These are phyloP conservation scores for Fomitopsis schrenkii DNA, from an alignment of 1,284 basidiomycete species.

Conservation along the genomic window DNA sequence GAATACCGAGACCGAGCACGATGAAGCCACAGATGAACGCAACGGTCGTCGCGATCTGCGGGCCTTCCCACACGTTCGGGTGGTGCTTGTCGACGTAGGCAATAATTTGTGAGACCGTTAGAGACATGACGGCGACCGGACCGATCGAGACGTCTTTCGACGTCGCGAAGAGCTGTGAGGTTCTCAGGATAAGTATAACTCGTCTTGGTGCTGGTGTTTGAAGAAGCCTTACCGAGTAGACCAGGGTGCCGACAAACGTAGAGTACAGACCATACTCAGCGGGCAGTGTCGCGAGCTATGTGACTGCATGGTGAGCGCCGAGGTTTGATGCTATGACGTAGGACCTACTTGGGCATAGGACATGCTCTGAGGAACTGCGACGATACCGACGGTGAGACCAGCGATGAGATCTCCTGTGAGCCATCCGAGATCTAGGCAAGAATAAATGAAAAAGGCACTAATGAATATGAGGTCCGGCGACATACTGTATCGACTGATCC, in stretches of 20 bases:
- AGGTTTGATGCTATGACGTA: neutral
- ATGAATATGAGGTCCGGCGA: conserved; percentile 18
- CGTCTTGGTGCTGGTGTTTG: neutral
- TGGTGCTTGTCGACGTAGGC: conserved; percentile 51
- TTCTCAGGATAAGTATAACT: conserved; percentile 12
- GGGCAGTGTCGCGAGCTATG: conserved; percentile 80
- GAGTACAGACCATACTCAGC: conserved; percentile 94
- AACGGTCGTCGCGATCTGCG: conserved; percentile 82
- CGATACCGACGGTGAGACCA: conserved; percentile 88
- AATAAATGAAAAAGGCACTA: conserved; percentile 9
- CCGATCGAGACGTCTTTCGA: conserved; percentile 96
- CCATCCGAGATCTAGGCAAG: conserved; percentile 60
- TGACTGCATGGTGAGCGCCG: conserved; percentile 1
- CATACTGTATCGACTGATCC: conserved; percentile 84
- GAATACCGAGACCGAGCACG: conserved; percentile 88
- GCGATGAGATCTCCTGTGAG: conserved; percentile 81
- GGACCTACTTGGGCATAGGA: conserved; percentile 66
- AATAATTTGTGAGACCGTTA: conserved; percentile 85
- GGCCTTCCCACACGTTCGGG: conserved; percentile 53
- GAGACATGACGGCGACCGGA: conserved; percentile 96
- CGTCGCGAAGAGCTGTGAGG: conserved; percentile 77
- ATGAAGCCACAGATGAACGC: conserved; percentile 92
- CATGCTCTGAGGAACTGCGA: conserved; percentile 88
- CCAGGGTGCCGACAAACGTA: conserved; percentile 85
- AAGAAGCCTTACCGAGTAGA: conserved; percentile 65